phyloP scores from a whole-genome alignment of 192 early-diverging fungal species.

The Borealophlyctis nickersoniae region DNA sequence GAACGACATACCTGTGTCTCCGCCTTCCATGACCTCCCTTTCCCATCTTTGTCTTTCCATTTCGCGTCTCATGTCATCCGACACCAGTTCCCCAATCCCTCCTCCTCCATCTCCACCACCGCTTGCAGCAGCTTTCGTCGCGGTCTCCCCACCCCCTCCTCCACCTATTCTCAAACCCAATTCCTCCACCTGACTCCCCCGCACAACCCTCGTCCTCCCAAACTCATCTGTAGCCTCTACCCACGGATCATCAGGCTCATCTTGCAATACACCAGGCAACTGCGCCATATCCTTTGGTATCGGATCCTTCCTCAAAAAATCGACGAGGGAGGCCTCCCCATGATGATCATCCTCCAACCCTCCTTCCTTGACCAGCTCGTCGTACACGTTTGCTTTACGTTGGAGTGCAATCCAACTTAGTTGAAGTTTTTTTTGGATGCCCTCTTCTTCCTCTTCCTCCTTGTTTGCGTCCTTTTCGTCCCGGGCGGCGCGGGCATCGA shows the following conservation, averaged over 20 bases:
- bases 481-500: conserved; percentile 32
- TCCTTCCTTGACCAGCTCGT: conserved; percentile 42
- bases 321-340: conserved; percentile 48
- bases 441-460: conserved; percentile 28
- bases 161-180: conserved; percentile 17
- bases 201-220: conserved; percentile 64
- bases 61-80: conserved; percentile 36
- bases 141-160: neutral
- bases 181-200: conserved; percentile 47
- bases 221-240: conserved; percentile 73
- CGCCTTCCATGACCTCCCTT: conserved; percentile 19
- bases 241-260: conserved; percentile 64
- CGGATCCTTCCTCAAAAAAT: conserved; percentile 52
- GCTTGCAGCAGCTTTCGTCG: neutral
- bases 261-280: conserved; percentile 12
- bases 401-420: conserved; percentile 50
- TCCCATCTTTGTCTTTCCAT: conserved; percentile 35
- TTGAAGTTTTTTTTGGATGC: conserved; percentile 29
- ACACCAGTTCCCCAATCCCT: conserved; percentile 11
- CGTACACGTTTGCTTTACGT: conserved; percentile 63
- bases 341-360: conserved; percentile 36
- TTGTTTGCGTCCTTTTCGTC: too few relatives aligned
- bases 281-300: neutral
- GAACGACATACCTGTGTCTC: too few relatives aligned
- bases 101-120: neutral